Evolutionary conservation across 768 basidiomycete species (phyloP).

Genomic region (Gloeostereum incarnatum): DNA sequence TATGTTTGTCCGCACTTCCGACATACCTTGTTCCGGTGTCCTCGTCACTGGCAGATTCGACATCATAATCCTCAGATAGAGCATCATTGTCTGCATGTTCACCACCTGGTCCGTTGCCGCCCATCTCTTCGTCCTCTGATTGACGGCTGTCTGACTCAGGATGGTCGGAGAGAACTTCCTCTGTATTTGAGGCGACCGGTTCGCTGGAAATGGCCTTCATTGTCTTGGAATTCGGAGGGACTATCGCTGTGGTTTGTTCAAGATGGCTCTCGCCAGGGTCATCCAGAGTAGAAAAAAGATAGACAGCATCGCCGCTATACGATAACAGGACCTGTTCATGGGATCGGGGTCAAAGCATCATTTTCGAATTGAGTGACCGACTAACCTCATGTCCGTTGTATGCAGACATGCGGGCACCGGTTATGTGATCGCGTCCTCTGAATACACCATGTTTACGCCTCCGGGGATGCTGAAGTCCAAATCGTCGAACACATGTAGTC

Average conservation of each 20-base stretch:
- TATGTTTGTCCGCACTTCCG: constrained; percentile 16
- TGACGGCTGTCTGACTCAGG: constrained; percentile 10
- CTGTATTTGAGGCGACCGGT: constrained; percentile 1
- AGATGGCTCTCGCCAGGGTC: constrained; percentile 28
- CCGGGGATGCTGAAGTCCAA: constrained; percentile 38
- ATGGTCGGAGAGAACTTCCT: too few species aligned
- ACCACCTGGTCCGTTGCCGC: constrained; percentile 14
- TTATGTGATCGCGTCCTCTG: constrained; percentile 57
- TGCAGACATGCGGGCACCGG: constrained; percentile 63
- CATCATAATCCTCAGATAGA: constrained; percentile 22
- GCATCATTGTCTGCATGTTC: constrained; percentile 19
- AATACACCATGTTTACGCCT: constrained; percentile 15
- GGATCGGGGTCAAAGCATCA: constrained; percentile 9
- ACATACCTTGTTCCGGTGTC: too few species aligned
- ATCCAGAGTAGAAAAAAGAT: constrained; percentile 67
- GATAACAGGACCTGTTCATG: constrained; percentile 52
- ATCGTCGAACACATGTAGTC: constrained; percentile 76
- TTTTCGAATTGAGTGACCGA: constrained; percentile 1
- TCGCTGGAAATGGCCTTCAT: constrained; percentile 13
- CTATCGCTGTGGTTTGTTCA: constrained; percentile 16
- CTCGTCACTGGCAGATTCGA: constrained; percentile 17
- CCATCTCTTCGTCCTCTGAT: constrained; percentile 21
- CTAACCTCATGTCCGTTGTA: constrained; percentile 68
- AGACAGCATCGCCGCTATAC: constrained; percentile 64
- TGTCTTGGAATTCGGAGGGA: constrained; percentile 18